phyloP scores from a whole-genome alignment of 257 asterid genomes.

The Mitragyna speciosa region DNA sequence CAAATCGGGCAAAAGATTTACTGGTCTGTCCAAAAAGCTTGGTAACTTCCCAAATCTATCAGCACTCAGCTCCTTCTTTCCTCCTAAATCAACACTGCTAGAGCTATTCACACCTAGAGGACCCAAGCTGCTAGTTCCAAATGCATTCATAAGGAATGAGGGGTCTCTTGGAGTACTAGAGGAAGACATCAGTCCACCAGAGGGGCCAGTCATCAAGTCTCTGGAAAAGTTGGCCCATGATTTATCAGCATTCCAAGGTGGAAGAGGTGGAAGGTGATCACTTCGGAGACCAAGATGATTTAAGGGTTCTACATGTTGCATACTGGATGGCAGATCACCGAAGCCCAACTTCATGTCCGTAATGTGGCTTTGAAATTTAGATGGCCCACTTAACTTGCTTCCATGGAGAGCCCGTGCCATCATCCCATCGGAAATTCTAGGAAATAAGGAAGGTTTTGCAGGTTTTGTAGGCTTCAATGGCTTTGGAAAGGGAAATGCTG shows the following conservation, averaged over 20 bases:
- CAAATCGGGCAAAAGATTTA: slow-evolving; percentile 24
- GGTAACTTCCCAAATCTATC: slow-evolving; percentile 48
- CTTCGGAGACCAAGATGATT: slow-evolving; percentile 30
- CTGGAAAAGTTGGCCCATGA: slow-evolving; percentile 46
- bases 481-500: slow-evolving; percentile 38
- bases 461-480: slow-evolving; percentile 47
- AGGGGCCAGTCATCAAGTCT: slow-evolving; percentile 45
- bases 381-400: slow-evolving; percentile 47
- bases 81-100: slow-evolving; percentile 10
- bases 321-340: slow-evolving; percentile 49
- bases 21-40: slow-evolving; percentile 34
- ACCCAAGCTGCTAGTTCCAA: slow-evolving; percentile 52
- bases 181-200: slow-evolving; percentile 42
- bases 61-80: slow-evolving; percentile 31
- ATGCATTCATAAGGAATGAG: slow-evolving; percentile 58
- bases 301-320: slow-evolving; percentile 43
- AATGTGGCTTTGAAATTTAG: slow-evolving; percentile 57
- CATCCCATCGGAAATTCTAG: slow-evolving; percentile 79
- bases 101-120: slow-evolving; percentile 40
- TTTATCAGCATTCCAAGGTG: slow-evolving; percentile 47
- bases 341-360: slow-evolving; percentile 90
- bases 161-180: slow-evolving; percentile 44
- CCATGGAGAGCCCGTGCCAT: slow-evolving; percentile 68
- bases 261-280: slow-evolving; percentile 37
- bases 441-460: slow-evolving; percentile 40